phyloP scores from a whole-genome alignment of 1,139 yeast species.

The Geotrichum australiense region DNA sequence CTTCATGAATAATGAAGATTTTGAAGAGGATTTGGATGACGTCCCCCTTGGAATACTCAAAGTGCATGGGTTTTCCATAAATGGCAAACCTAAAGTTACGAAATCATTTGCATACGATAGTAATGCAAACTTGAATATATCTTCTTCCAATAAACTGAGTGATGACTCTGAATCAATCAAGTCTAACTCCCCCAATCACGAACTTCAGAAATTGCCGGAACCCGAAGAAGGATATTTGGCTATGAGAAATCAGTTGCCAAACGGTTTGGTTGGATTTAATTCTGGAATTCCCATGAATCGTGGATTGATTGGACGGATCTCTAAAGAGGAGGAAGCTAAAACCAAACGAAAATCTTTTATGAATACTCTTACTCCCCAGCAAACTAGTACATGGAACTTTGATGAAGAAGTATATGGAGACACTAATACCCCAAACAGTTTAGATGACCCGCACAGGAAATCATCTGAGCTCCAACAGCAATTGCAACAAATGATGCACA shows the following conservation, averaged over 20 bases:
- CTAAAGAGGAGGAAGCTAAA: conserved; percentile 36
- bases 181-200: conserved; percentile 1
- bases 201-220: too few relatives aligned
- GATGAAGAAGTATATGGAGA: too few relatives aligned
- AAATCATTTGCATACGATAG: too few relatives aligned
- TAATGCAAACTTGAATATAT: too few relatives aligned
- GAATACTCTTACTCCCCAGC: background rate
- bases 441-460: conserved; percentile 2
- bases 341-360: conserved; percentile 24
- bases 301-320: conserved; percentile 37
- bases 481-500: conserved; percentile 22
- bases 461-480: conserved; percentile 20
- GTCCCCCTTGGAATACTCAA: conserved; percentile 37
- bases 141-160: conserved; percentile 3
- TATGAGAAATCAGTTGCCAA: conserved; percentile 16
- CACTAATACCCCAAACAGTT: background rate
- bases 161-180: conserved; percentile 14
- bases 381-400: too few relatives aligned
- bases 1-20: conserved; percentile 22
- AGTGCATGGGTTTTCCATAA: conserved; percentile 37
- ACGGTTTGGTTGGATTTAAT: conserved; percentile 21
- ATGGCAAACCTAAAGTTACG: conserved; percentile 1
- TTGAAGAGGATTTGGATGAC: conserved; percentile 37
- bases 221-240: conserved; percentile 12
- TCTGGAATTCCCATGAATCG: conserved; percentile 23